Evolutionary conservation across 2,329 filamentous ascomycete species (phyloP).

Genomic region (Dendryphion nanum): DNA sequence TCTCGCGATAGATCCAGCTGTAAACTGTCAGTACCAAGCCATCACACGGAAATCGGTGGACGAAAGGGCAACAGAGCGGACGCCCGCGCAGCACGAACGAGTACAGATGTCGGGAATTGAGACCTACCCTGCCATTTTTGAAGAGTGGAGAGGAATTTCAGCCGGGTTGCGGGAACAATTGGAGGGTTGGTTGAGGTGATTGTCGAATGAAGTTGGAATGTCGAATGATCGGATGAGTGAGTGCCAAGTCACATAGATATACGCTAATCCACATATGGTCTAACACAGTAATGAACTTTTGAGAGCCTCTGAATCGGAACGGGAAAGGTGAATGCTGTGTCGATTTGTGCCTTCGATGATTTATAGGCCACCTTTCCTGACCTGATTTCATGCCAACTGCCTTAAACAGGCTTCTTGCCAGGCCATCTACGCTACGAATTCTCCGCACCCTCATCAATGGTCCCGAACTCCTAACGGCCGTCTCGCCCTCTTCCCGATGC

Average conservation of each 20-base stretch:
- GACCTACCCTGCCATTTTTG: conserved; percentile 45
- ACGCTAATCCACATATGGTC: no score
- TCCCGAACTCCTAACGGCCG: conserved; percentile 17
- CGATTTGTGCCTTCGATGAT: neutral
- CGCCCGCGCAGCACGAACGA: neutral
- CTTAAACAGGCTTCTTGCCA: conserved; percentile 46
- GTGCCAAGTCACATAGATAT: no score
- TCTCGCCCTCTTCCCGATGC: conserved; percentile 12
- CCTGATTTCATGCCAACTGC: conserved; percentile 44
- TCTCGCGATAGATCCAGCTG: conserved; percentile 64
- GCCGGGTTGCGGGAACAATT: conserved; percentile 30
- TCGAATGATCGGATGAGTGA: conserved; percentile 30
- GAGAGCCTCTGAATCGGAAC: no score
- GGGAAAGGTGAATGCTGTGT: no score
- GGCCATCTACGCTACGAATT: conserved; percentile 43
- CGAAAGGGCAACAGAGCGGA: conserved; percentile 3
- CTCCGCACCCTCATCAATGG: conserved; percentile 33
- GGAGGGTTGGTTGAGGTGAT: conserved; percentile 26
- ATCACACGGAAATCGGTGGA: no score
- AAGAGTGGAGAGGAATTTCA: conserved; percentile 35
- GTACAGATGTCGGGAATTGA: conserved; percentile 1
- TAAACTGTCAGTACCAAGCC: conserved; percentile 27
- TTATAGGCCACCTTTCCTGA: no score
- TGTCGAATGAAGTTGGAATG: conserved; percentile 19
- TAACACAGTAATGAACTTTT: no score